Conservation (phyloP, 2,329 filamentous ascomycete species). For the Calonectria henricotiae region DNA sequence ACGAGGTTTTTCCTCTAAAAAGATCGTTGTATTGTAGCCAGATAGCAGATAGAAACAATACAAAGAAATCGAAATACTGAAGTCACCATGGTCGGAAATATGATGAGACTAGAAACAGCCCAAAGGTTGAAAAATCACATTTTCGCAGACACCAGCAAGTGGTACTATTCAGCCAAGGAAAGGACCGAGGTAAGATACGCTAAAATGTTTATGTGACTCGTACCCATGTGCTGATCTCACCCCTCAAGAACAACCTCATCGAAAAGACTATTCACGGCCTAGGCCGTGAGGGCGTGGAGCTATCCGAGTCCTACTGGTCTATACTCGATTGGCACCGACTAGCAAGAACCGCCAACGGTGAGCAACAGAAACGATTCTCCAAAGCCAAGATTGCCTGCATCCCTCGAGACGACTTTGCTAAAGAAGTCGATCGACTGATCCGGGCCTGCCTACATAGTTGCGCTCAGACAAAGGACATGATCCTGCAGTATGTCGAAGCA, state of each 20-base stretch:
- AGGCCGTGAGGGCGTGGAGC: slow-evolving; percentile 28
- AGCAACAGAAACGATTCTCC: slow-evolving; percentile 30
- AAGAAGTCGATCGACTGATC: background rate
- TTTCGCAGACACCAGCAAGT: slow-evolving; percentile 23
- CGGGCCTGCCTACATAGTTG: background rate
- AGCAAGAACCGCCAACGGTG: slow-evolving; percentile 17
- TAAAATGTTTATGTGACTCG: background rate
- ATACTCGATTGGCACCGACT: background rate
- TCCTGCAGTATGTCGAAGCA: background rate
- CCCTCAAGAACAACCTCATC: slow-evolving; percentile 27
- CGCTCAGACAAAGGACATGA: background rate
- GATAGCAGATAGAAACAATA: too few species aligned
- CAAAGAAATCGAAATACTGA: slow-evolving; percentile 45
- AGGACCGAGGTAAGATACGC: slow-evolving; percentile 14
- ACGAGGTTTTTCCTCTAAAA: too few species aligned
- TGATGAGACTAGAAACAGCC: slow-evolving; percentile 4
- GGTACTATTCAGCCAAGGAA: slow-evolving; percentile 38
- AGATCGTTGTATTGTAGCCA: too few species aligned
- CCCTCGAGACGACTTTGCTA: background rate
- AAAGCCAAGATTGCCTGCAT: background rate
- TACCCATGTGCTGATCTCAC: too few species aligned
- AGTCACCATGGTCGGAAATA: slow-evolving; percentile 9
- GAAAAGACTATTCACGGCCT: slow-evolving; percentile 23
- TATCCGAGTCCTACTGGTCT: slow-evolving; percentile 37
- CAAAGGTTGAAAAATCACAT: slow-evolving; percentile 30